phyloP scores from a whole-genome alignment of 345 rosid genomes.

The Euphorbia lathyris region DNA sequence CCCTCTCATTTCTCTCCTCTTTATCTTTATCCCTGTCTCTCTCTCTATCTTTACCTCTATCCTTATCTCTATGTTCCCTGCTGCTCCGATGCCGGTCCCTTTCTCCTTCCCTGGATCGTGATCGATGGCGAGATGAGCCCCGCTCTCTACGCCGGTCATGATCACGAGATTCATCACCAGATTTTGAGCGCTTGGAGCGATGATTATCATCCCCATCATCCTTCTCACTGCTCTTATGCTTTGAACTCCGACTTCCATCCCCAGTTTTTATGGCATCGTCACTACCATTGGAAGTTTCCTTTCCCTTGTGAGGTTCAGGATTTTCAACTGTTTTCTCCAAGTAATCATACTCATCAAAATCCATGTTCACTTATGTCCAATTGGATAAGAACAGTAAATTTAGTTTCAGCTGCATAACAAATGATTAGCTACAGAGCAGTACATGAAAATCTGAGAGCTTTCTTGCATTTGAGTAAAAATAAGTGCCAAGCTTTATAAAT shows the following conservation, averaged over 20 bases:
- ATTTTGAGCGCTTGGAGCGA: constrained; percentile 53
- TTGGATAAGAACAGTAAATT: constrained; percentile 5
- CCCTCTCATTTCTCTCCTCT: constrained; percentile 52
- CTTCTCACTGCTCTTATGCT: constrained; percentile 52
- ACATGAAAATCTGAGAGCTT: background rate
- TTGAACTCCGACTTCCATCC: constrained; percentile 50
- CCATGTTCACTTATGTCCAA: constrained; percentile 40
- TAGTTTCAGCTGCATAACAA: background rate
- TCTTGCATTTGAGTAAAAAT: background rate
- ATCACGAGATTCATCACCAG: constrained; percentile 48
- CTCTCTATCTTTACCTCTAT: constrained; percentile 49
- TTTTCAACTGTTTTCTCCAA: constrained; percentile 87
- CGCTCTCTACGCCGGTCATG: constrained; percentile 42
- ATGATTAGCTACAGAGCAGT: background rate
- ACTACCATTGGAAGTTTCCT: constrained; percentile 55
- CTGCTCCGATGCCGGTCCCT: constrained; percentile 58
- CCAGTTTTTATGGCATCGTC: constrained; percentile 39
- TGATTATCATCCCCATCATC: constrained; percentile 35
- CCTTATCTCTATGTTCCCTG: constrained; percentile 53
- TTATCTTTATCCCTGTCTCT: constrained; percentile 33
- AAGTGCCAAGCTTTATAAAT: background rate
- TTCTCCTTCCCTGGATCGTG: constrained; percentile 76
- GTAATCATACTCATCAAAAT: constrained; percentile 95
- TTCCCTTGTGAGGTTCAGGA: constrained; percentile 44
- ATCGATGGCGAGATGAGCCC: constrained; percentile 42